phyloP scores from a whole-genome alignment of 768 basidiomycete genomes.

The Cystoderma amianthinum region DNA sequence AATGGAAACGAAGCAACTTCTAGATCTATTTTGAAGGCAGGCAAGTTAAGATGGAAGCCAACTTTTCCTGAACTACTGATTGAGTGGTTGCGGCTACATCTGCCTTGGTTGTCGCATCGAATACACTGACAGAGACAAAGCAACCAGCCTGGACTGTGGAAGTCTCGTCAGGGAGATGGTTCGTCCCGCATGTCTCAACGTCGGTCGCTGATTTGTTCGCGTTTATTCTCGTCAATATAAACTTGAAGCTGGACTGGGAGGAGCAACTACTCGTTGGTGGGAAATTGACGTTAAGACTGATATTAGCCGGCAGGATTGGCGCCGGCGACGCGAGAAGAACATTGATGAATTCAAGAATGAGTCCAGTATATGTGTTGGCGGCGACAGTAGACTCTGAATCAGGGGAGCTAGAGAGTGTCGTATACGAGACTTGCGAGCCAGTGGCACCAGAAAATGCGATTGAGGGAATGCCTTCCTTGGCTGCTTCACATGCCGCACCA shows the following conservation, averaged over 20 bases:
- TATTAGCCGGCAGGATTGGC: conserved; percentile 31
- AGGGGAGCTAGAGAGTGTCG: conserved; percentile 32
- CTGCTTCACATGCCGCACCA: conserved; percentile 43
- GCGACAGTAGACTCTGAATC: conserved; percentile 24
- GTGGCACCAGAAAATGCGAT: conserved; percentile 36
- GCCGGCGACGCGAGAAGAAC: conserved; percentile 19
- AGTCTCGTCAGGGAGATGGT: conserved; percentile 34
- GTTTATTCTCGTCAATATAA: conserved; percentile 34
- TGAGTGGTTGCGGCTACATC: conserved; percentile 38
- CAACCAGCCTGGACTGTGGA: conserved; percentile 31
- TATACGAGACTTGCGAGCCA: conserved; percentile 40
- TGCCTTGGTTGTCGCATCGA: conserved; percentile 32
- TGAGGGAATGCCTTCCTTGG: conserved; percentile 40
- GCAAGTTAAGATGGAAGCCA: conserved; percentile 21
- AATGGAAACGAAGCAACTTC: too few relatives aligned
- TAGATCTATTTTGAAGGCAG: not conserved
- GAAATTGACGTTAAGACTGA: conserved; percentile 46
- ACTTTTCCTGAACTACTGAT: conserved; percentile 25
- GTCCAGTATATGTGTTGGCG: conserved; percentile 34
- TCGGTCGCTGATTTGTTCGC: conserved; percentile 24
- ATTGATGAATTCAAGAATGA: conserved; percentile 31
- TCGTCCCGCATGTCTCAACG: conserved; percentile 36
- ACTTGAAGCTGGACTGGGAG: conserved; percentile 29
- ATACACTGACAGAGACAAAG: conserved; percentile 39
- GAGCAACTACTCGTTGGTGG: conserved; percentile 30